These are phyloP conservation scores for Diaporthe caulivora DNA, from an alignment of 2,329 filamentous ascomycete genomes.

Conservation along the genomic window DNA sequence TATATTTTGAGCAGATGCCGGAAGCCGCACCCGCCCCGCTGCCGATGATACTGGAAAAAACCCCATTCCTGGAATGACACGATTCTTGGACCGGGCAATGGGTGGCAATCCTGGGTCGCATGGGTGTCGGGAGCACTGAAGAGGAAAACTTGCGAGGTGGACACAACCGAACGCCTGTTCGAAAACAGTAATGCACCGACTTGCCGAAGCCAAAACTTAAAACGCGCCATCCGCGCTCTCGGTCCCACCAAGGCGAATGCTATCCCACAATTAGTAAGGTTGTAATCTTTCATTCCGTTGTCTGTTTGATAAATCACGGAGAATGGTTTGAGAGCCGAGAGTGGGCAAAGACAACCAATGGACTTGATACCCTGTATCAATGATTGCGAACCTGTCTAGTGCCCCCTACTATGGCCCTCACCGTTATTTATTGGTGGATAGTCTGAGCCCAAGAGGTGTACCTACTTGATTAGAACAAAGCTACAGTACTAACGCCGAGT, in stretches of 20 bases:
- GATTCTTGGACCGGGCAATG: too few species aligned
- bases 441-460: too few species aligned
- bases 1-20: neutral
- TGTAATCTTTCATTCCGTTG: neutral
- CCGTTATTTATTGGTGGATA: too few species aligned
- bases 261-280: neutral
- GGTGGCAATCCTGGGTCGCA: too few species aligned
- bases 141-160: neutral
- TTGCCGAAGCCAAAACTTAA: neutral
- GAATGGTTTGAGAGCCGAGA: neutral
- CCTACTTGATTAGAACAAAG: too few species aligned
- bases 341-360: too few species aligned
- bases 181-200: slow-evolving; percentile 16
- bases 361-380: neutral
- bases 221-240: neutral
- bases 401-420: too few species aligned
- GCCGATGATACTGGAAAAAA: neutral
- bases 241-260: neutral
- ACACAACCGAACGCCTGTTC: neutral
- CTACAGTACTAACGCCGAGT: too few species aligned
- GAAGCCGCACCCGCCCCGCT: neutral
- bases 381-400: too few species aligned
- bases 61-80: neutral
- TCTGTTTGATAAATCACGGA: neutral
- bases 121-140: neutral